Percentiles rank a stretch among this genome's conserved stretches.
These are phyloP conservation scores for Aspergillus ruber DNA, from an alignment of 2,329 filamentous ascomycete species.

Conservation along the genomic window DNA sequence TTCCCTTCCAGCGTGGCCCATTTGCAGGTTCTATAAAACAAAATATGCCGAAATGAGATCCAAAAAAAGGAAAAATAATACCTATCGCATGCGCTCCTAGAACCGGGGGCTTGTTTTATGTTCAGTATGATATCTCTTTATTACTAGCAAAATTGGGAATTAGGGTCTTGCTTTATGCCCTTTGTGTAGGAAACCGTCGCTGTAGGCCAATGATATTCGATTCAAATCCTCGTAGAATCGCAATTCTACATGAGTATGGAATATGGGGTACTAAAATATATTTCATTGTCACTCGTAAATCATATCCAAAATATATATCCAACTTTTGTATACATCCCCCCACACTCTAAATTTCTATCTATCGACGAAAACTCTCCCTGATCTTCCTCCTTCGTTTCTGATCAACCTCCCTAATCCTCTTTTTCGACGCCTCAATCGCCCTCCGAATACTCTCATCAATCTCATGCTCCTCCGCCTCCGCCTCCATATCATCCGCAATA, in stretches of 20 bases:
- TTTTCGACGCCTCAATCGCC: constrained; percentile 25
- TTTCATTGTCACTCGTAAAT: neutral
- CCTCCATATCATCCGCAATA: constrained; percentile 45
- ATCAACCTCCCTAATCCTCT: constrained; percentile 18
- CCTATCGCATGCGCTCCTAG: constrained; percentile 18
- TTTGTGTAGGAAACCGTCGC: too few species aligned
- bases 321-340: neutral
- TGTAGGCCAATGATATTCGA: too few species aligned
- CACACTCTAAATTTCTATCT: neutral
- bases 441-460: constrained; percentile 26
- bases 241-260: neutral
- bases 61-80: constrained; percentile 24
- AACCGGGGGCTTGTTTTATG: constrained; percentile 26
- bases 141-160: constrained; percentile 26
- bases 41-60: constrained; percentile 25
- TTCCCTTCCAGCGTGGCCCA: constrained; percentile 24
- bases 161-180: constrained; percentile 6
- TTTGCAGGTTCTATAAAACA: constrained; percentile 22
- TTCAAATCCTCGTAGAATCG: neutral
- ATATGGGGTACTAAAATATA: neutral
- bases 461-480: constrained; percentile 31
- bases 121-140: constrained; percentile 31
- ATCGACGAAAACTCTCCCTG: constrained; percentile 3
- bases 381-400: constrained; percentile 8
- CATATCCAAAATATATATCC: neutral